Conservation (phyloP, 2,329 filamentous ascomycete species). For the Penicillium sp. region DNA sequence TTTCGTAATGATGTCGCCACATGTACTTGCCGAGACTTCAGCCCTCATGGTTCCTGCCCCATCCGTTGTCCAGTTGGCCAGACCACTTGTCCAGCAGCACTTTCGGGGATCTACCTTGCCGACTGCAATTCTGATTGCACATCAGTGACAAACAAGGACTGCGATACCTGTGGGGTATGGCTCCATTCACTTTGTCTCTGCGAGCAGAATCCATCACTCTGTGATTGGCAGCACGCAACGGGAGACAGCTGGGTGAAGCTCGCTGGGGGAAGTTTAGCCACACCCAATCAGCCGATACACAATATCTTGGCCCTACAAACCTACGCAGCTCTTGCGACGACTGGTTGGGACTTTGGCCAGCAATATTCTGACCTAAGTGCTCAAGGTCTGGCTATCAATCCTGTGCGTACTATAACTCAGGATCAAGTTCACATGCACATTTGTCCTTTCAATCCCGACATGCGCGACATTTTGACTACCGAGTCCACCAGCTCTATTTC, state of each 20-base stretch:
- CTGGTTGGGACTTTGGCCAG: conserved; percentile 1
- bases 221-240: too few species aligned
- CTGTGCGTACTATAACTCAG: background rate
- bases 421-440: conserved; percentile 1
- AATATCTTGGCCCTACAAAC: conserved; percentile 3
- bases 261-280: background rate
- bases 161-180: conserved; percentile 4
- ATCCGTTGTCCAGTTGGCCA: background rate
- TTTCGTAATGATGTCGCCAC: too few species aligned
- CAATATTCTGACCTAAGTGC: background rate
- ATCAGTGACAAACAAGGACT: background rate
- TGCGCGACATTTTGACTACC: background rate
- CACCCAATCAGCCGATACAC: background rate
- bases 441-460: background rate
- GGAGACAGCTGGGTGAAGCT: background rate
- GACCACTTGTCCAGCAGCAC: background rate
- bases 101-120: background rate
- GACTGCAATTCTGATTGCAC: conserved; percentile 3
- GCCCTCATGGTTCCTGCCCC: too few species aligned
- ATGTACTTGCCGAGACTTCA: too few species aligned
- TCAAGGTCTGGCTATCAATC: conserved; percentile 1
- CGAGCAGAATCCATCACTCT: background rate
- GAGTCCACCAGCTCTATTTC: background rate
- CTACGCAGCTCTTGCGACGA: background rate
- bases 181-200: conserved; percentile 1